Base-by-base conservation (phyloP, 2,329 filamentous ascomycete genomes). In the Hymenoscyphus fraxineus region DNA sequence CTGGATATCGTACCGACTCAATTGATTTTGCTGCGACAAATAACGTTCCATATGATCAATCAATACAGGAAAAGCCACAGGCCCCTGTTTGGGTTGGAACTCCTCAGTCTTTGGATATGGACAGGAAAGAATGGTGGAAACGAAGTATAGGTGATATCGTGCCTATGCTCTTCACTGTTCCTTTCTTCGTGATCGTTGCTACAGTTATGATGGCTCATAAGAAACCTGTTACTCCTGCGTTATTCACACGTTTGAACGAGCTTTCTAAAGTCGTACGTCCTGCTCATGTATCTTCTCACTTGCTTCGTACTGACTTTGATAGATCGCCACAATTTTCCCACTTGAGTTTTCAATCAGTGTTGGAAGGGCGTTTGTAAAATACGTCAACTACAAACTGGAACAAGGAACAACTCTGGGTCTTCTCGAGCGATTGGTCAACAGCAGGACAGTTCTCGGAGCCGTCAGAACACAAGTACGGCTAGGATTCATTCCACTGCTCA, bases 321-420 rank as follows among this genome's bases (percentile, higher is more conserved):
- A 65, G 64, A 51, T 57, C 9, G 58, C 65, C 7, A 66, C 65
- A 3, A 27, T 66, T 13, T 64, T 66, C 22, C 65, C 65, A 13
- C 39, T 66, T n/a, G 6, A 59, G 9, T 66, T 66, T 41, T 64
- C 65, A 4, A 32, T 64, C 31, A 56, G 63, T 3, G 62, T 66
- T 16, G 65, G 65, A 56, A 57, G 65, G 41, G 62, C 59, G 10
- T 41, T 59, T 7, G 57, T 64, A n/a, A 64, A 60, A 61, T 13
- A 65, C 22, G 60, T 63, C 22, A 63, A 60, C 39, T 66, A 64
- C 60, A 60, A 60, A 41, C 51, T 66, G 12, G 62, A 66, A 15
- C 40, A 47, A 44, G 65, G 65, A n/a, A 63, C 62, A n/a, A 66
- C 62, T 10, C 55, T 65, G 13, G 65, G 65, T 7, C n/a, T 65